A percentile compares a stretch with the other conserved stretches of the same genome.
These are phyloP conservation scores for Lentinula sp. DNA, from an alignment of 768 basidiomycete genomes.

Conservation along the genomic window DNA sequence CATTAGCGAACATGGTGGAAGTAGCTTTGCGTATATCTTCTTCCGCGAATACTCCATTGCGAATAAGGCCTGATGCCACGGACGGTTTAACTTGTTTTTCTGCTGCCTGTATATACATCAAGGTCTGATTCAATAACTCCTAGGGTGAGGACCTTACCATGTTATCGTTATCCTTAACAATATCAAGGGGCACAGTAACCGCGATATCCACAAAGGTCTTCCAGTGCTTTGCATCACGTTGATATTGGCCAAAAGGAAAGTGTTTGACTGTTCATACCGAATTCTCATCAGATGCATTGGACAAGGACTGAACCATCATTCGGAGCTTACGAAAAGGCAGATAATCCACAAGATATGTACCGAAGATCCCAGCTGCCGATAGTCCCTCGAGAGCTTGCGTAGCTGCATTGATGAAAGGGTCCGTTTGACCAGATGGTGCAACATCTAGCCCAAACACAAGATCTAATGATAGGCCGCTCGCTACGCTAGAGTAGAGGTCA, in stretches of 20 bases:
- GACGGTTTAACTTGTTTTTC: neutral
- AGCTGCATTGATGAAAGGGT: slow-evolving; percentile 15
- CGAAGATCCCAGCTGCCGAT: slow-evolving; percentile 11
- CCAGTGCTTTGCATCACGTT: slow-evolving; percentile 5
- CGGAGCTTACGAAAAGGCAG: slow-evolving; percentile 10
- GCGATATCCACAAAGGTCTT: slow-evolving; percentile 3
- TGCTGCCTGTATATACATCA: neutral
- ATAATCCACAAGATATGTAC: slow-evolving; percentile 15
- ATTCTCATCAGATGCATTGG: neutral
- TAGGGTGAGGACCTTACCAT: neutral
- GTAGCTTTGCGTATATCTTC: slow-evolving; percentile 3
- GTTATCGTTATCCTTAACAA: neutral
- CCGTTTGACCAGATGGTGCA: slow-evolving; percentile 12
- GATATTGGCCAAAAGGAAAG: neutral
- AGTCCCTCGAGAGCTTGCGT: slow-evolving; percentile 12
- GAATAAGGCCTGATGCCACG: neutral
- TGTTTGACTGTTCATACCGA: neutral
- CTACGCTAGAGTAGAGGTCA: slow-evolving; percentile 6
- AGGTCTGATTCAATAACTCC: neutral
- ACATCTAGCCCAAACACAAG: slow-evolving; percentile 15
- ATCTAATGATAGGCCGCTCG: slow-evolving; percentile 12
- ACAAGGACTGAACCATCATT: neutral
- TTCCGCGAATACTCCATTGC: neutral
- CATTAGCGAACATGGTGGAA: slow-evolving; percentile 6
- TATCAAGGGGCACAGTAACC: slow-evolving; percentile 1